Base-by-base conservation (phyloP, 2,329 filamentous ascomycete genomes). In the Fusarium avenaceum region DNA sequence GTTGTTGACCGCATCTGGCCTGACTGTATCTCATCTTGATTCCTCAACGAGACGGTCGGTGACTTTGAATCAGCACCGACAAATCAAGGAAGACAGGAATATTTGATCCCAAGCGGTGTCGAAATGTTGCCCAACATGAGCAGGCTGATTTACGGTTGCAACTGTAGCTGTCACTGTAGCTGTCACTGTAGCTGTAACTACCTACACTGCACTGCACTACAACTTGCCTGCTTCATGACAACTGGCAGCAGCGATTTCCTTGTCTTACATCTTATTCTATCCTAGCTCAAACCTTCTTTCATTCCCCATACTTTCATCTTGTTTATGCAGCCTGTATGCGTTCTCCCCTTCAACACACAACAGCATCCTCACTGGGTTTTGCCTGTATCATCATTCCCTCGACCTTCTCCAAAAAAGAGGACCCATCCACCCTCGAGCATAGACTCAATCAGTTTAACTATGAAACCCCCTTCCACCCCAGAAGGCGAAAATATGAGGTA, bases 1-100 rank as follows among this genome's bases (percentile, higher is more conserved):
- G 42, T 68, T 61, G 57, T 70, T 56, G 67, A 69, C 71, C 57
- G 69, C 67, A 63, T 70, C 63, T 69, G 69, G 67, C 64, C 55
- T 69, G 63, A 58, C 71, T 61, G 54, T 67, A 50, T 64, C 58
- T 69, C 65, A 50, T 62, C 58, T 54, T 67, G 60, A 55, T 48
- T 57, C 47, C 56, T 56, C 57, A 67, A 50, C 35, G 44, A 57
- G 67, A 54, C 47, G 35, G 44, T 44, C 47, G 35, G 44, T 44
- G 48, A 60, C 55, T 69, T 20, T 68, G 49, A 70, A 54, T 58
- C 68, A 60, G 40, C 52, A 22, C 48, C 39, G 33, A 22, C 45
- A 45, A 64, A 40, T 40, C 28, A 43, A 50, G 40, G 22, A 57
- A 44, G 7, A 19, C 13, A 9, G 11, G 30, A 43, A 39, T 20